Percentiles rank a stretch among this genome's conserved stretches.
phyloP scores from a whole-genome alignment of 148 eudicot genomes.

The Pharnaceum exiguum region DNA sequence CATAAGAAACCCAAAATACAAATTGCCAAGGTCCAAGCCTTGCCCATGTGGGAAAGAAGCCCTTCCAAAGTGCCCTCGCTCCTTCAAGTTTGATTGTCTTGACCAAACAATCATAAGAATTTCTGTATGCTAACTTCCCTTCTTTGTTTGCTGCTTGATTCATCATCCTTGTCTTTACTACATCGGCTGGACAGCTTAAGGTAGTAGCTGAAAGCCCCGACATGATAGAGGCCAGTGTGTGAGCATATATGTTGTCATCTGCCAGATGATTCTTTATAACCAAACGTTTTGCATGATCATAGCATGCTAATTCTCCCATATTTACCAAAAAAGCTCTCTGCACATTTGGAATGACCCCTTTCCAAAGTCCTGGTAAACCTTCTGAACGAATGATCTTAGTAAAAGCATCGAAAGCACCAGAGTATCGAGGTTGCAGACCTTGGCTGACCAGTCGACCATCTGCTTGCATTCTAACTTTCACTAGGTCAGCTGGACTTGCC shows the following conservation, averaged over 20 bases:
- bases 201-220: slow-evolving; percentile 81
- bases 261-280: slow-evolving; percentile 54
- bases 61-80: slow-evolving; percentile 71
- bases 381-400: slow-evolving; percentile 52
- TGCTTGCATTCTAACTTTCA: slow-evolving; percentile 93
- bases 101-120: slow-evolving; percentile 73
- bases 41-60: slow-evolving; percentile 93
- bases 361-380: slow-evolving; percentile 71
- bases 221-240: slow-evolving; percentile 66
- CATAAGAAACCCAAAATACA: slow-evolving; percentile 93
- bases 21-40: slow-evolving; percentile 99
- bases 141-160: slow-evolving; percentile 43
- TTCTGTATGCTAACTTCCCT: slow-evolving; percentile 42
- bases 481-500: slow-evolving; percentile 93
- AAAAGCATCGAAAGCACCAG: slow-evolving; percentile 59
- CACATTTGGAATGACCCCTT: slow-evolving; percentile 72
- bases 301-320: slow-evolving; percentile 93
- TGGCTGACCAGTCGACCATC: slow-evolving; percentile 56
- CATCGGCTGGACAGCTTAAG: slow-evolving; percentile 90
- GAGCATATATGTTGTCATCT: slow-evolving; percentile 71
- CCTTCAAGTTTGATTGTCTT: slow-evolving; percentile 73
- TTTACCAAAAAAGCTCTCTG: slow-evolving; percentile 90
- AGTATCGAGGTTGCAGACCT: slow-evolving; percentile 64
- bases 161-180: slow-evolving; percentile 89
- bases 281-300: slow-evolving; percentile 75